These are phyloP conservation scores for Excoecaria cochinchinensis DNA, from an alignment of 345 rosid genomes.

Conservation along the genomic window DNA sequence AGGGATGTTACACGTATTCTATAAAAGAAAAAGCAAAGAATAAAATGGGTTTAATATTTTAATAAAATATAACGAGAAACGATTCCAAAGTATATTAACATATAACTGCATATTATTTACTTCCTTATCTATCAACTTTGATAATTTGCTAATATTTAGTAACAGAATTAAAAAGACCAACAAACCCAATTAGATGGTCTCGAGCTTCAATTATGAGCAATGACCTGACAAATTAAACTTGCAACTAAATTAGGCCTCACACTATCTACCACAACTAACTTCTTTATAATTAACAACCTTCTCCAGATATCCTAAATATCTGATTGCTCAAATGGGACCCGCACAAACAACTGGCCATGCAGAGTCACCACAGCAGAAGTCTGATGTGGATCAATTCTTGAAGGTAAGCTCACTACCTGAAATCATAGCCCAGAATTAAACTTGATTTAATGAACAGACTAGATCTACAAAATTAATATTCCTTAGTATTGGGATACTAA, in stretches of 20 bases:
- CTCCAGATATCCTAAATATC: slow-evolving; percentile 13
- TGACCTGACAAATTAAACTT: slow-evolving; percentile 7
- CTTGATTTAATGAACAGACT: not conserved
- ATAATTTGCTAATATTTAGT: not conserved
- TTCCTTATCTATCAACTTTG: no score
- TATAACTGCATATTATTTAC: not conserved
- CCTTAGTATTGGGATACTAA: not conserved
- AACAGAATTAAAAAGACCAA: not conserved
- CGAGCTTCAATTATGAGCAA: not conserved
- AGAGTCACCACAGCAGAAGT: slow-evolving; percentile 37
- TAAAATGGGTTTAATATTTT: no score
- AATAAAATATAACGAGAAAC: no score
- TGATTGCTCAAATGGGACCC: slow-evolving; percentile 29
- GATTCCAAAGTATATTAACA: no score
- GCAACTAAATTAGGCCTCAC: not conserved
- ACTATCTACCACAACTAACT: not conserved
- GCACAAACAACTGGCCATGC: slow-evolving; percentile 37
- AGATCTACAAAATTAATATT: not conserved
- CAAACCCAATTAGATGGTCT: not conserved
- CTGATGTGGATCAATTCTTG: slow-evolving; percentile 34
- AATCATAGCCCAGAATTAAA: slow-evolving; percentile 5
- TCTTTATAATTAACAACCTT: not conserved
- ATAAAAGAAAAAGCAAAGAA: no score
- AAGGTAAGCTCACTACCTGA: slow-evolving; percentile 36
- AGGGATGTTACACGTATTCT: no score